A percentile compares a stretch with the other conserved stretches of the same genome.
Conservation (phyloP, 192 early-diverging fungal genomes). For the Chytriomyces confervae region DNA sequence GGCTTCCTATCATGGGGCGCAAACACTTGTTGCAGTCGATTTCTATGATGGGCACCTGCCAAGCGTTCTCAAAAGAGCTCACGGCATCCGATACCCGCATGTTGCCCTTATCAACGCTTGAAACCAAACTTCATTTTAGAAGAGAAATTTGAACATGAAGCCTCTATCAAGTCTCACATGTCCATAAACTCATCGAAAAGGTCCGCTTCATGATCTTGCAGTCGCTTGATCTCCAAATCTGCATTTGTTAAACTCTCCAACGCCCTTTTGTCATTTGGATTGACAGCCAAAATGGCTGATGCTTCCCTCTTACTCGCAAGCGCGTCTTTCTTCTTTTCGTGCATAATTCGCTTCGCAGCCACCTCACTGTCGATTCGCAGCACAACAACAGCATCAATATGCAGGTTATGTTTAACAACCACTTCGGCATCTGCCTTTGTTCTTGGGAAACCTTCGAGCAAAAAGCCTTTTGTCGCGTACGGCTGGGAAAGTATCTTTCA, state of each 20-base stretch:
- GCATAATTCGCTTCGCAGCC: slow-evolving; percentile 42
- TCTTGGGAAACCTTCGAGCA: slow-evolving; percentile 55
- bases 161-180: slow-evolving; percentile 28
- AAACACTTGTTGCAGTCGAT: slow-evolving; percentile 46
- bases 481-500: slow-evolving; percentile 40
- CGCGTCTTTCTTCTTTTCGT: slow-evolving; percentile 30
- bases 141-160: not conserved
- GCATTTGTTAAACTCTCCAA: not conserved
- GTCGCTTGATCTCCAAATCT: not conserved
- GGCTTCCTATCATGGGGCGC: slow-evolving; percentile 42
- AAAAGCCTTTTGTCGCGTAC: slow-evolving; percentile 52
- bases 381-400: slow-evolving; percentile 53
- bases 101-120: slow-evolving; percentile 49
- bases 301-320: slow-evolving; percentile 13
- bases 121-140: not conserved
- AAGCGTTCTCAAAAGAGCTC: slow-evolving; percentile 37
- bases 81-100: slow-evolving; percentile 38
- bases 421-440: slow-evolving; percentile 52
- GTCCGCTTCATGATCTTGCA: slow-evolving; percentile 27
- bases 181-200: slow-evolving; percentile 39
- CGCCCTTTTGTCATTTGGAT: slow-evolving; percentile 6
- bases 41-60: slow-evolving; percentile 44
- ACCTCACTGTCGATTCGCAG: slow-evolving; percentile 46
- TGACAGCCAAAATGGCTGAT: not conserved
- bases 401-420: slow-evolving; percentile 44